These are phyloP conservation scores for Aspergillus thermomutatus DNA, from an alignment of 2,329 filamentous ascomycete species.

Conservation along the genomic window DNA sequence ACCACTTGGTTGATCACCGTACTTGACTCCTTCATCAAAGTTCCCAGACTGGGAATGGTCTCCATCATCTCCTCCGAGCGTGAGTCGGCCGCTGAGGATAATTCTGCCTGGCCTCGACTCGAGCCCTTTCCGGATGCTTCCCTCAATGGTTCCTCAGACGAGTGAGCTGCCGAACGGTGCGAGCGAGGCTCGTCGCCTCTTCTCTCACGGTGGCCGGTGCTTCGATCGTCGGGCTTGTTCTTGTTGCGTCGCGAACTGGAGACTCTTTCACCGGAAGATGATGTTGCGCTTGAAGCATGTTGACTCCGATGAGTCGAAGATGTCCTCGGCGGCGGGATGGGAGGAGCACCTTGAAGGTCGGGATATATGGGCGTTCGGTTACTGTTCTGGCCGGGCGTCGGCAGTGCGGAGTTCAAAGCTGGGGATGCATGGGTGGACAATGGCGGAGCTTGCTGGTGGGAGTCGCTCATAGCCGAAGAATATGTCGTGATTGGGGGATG, in stretches of 20 bases:
- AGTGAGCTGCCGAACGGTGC: conserved; percentile 46
- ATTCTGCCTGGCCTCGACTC: conserved; percentile 32
- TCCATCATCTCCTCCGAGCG: conserved; percentile 46
- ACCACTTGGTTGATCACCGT: conserved; percentile 75
- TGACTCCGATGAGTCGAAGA: conserved; percentile 66
- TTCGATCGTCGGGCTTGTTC: conserved; percentile 38
- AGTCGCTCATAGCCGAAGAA: conserved; percentile 43
- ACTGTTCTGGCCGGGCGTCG: conserved; percentile 26
- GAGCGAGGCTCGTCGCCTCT: conserved; percentile 37
- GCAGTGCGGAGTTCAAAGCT: conserved; percentile 30
- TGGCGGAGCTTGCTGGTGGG: conserved; percentile 43
- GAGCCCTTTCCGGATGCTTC: conserved; percentile 39
- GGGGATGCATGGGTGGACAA: conserved; percentile 42
- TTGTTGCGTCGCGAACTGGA: conserved; percentile 40
- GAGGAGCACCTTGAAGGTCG: conserved; percentile 58
- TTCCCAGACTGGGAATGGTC: conserved; percentile 55
- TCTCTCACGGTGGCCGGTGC: conserved; percentile 41
- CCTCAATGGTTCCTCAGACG: conserved; percentile 46
- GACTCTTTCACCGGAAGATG: conserved; percentile 31
- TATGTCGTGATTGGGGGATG: conserved; percentile 30
- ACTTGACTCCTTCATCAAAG: conserved; percentile 70
- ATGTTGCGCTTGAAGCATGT: conserved; percentile 37
- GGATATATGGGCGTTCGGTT: conserved; percentile 34
- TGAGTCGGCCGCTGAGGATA: conserved; percentile 29
- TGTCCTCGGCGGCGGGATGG: conserved; percentile 74